Percentiles rank a stretch among this genome's conserved stretches.
These are phyloP conservation scores for Aethionema arabicum DNA, from an alignment of 345 rosid genomes.

Conservation along the genomic window DNA sequence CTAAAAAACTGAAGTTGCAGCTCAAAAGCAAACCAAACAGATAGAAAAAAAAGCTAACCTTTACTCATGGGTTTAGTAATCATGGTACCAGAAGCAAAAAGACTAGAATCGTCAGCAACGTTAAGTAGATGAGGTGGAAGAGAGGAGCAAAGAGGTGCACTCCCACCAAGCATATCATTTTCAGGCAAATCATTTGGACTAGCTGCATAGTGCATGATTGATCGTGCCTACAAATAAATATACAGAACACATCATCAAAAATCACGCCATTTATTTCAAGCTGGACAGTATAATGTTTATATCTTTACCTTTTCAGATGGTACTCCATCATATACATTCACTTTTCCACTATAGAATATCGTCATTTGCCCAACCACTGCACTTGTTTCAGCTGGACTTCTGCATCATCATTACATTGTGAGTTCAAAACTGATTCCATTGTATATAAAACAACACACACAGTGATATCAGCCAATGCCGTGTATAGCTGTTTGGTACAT, in stretches of 20 bases:
- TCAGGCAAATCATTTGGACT: constrained; percentile 54
- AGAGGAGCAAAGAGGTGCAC: constrained; percentile 39
- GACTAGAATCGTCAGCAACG: constrained; percentile 33
- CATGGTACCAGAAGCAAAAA: constrained; percentile 42
- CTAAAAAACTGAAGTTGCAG: too few relatives aligned
- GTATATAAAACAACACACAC: constrained; percentile 4
- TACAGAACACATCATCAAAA: constrained; percentile 42
- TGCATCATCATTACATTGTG: constrained; percentile 37
- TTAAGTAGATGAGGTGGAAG: constrained; percentile 43
- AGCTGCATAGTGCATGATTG: constrained; percentile 83
- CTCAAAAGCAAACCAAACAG: constrained; percentile 15
- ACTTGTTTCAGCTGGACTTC: constrained; percentile 51
- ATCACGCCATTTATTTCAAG: constrained; percentile 34
- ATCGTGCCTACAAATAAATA: constrained; percentile 72
- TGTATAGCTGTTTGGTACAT: not conserved
- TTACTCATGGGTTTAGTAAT: constrained; percentile 46
- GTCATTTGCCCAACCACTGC: constrained; percentile 70
- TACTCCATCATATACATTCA: constrained; percentile 82
- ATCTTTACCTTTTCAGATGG: constrained; percentile 79
- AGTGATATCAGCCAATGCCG: not conserved
- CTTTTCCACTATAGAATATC: constrained; percentile 88
- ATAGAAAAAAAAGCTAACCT: constrained; percentile 48
- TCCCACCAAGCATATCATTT: constrained; percentile 43
- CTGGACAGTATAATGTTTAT: constrained; percentile 41
- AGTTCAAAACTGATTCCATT: constrained; percentile 1